Conservation (phyloP, 768 basidiomycete genomes). For the Candolleomyces eurysporus region DNA sequence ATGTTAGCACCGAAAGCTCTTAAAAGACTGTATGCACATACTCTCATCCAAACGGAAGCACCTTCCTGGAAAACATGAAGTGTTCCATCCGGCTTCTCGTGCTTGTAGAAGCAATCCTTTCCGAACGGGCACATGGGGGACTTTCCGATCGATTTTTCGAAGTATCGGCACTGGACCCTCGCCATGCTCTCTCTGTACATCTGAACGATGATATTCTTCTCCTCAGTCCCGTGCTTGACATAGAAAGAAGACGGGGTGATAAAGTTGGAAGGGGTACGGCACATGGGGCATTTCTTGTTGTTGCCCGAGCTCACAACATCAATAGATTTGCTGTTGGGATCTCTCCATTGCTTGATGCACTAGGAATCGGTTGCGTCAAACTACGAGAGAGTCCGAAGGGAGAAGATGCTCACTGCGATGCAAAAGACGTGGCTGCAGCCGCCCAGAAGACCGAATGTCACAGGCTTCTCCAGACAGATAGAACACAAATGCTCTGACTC, state of each 20-base stretch:
- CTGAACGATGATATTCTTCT: constrained; percentile 49
- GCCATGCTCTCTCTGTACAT: constrained; percentile 75
- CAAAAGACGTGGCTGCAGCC: constrained; percentile 82
- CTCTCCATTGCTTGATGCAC: constrained; percentile 83
- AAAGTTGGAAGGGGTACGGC: constrained; percentile 63
- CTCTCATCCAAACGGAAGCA: constrained; percentile 51
- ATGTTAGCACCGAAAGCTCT: neutral
- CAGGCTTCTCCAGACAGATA: constrained; percentile 75
- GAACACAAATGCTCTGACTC: constrained; percentile 46
- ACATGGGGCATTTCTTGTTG: constrained; percentile 79
- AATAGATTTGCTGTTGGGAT: constrained; percentile 47
- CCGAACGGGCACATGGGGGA: constrained; percentile 74
- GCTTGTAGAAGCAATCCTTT: constrained; percentile 78
- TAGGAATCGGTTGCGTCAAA: constrained; percentile 20
- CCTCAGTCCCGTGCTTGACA: constrained; percentile 50
- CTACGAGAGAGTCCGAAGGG: constrained; percentile 3
- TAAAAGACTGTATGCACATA: neutral
- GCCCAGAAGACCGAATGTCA: constrained; percentile 65
- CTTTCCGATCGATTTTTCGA: constrained; percentile 46
- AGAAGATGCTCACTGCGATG: constrained; percentile 46
- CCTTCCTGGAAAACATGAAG: constrained; percentile 55
- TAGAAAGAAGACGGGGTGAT: constrained; percentile 74
- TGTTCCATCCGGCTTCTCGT: constrained; percentile 65
- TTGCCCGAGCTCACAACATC: constrained; percentile 55
- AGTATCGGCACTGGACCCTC: constrained; percentile 70